Base-by-base conservation (phyloP, 1,139 yeast species). In the Saccharomyces hybrid region DNA sequence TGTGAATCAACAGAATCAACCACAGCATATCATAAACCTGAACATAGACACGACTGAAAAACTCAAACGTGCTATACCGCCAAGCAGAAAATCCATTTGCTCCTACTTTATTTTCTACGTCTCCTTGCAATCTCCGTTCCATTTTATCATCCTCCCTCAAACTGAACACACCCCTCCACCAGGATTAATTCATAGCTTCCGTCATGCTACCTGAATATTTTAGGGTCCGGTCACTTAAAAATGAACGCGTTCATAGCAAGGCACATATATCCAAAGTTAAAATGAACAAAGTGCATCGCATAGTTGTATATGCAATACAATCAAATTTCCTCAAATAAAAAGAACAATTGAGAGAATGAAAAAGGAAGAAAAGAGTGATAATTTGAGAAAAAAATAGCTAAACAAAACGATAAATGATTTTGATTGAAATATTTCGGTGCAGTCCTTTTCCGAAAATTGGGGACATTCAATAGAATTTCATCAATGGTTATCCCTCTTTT, bases 21-120 rank as follows among this genome's bases (percentile, higher is more conserved):
- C 65, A 62, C 66, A 63, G 65, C 52, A 54, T 41, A 51, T 34
- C 51, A 59, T 60, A 50, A 61, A 61, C 62, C 51, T 50, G 52
- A 50, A 48, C 51, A 26, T 52, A 47, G 47, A 20, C 48, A 42
- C 34, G 51, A 34, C 34, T 57, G 62, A 62, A 62, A 61, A 59
- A 62, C 66, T 62, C 63, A 59, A 52, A 47, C 44, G 28, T 49
- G 47, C 48, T 47, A 50, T 53, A 28, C 49, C 42, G 59, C 57
- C 38, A 32, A 32, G 38, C 38, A 14, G 38, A 32, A 32, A 32
- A 30, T n/a, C 38, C 38, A 32, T n/a, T 7, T 7, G 16, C 8
- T n/a, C 16, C 38, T 14, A n/a, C n/a, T 32, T 32, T 32, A 32
- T 32, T 14, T 32, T 7, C 8, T 32, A 32, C 16, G 8, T n/a